Conservation (phyloP, 805 yeast genomes). For the Blastobotrys attinorum region DNA sequence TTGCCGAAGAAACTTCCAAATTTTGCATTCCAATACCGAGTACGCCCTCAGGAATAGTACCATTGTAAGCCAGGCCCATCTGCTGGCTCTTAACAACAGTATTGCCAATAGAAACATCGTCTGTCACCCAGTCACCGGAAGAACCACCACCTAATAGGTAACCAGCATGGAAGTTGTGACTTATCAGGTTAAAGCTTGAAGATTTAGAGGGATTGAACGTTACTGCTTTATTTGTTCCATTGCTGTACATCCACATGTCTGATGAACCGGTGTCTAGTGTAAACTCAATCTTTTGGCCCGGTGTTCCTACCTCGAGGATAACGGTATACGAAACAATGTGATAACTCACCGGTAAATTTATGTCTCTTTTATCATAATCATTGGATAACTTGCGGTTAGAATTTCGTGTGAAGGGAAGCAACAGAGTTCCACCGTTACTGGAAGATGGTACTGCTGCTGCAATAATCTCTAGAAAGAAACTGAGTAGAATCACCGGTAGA, state of each 20-base stretch:
- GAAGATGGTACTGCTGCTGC: no score
- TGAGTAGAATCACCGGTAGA: no score
- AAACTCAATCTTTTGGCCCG: conserved; percentile 43
- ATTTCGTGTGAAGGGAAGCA: no score
- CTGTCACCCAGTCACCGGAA: conserved; percentile 52
- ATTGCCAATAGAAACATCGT: conserved; percentile 43
- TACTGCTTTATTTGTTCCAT: conserved; percentile 25
- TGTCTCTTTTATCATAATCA: no score
- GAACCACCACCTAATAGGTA: conserved; percentile 37
- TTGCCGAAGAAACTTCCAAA: conserved; percentile 4
- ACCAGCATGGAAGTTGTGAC: no score
- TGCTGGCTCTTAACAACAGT: conserved; percentile 32
- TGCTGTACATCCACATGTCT: conserved; percentile 50
- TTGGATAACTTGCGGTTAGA: no score
- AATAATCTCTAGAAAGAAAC: no score
- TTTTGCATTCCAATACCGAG: conserved; percentile 24
- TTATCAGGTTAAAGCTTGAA: conserved; percentile 23
- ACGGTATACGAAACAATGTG: no score
- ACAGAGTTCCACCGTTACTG: no score
- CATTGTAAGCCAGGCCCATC: conserved; percentile 10
- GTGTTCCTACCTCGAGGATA: conserved; percentile 44
- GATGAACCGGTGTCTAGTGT: conserved; percentile 70
- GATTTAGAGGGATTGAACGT: conserved; percentile 24
- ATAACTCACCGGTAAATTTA: no score
- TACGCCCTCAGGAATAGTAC: conserved; percentile 9